A percentile compares a stretch with the other conserved stretches of the same genome.
Conservation (phyloP, 345 rosid genomes). For the Raphanus sativus region DNA sequence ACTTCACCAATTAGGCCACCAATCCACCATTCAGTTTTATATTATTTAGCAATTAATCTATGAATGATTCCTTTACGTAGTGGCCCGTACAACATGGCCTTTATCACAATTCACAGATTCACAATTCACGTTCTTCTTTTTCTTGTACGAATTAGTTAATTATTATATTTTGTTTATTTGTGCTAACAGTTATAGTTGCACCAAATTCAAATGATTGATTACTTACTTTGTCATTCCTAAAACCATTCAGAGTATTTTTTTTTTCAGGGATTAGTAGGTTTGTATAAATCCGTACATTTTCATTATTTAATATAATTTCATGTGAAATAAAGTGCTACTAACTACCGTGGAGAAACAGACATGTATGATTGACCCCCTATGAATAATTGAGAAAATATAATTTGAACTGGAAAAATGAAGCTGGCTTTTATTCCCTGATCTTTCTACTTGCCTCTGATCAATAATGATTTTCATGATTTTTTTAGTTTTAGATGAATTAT, state of each 20-base stretch:
- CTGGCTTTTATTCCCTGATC: conserved; percentile 32
- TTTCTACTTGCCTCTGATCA: conserved; percentile 31
- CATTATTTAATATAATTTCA: background rate
- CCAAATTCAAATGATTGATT: conserved; percentile 19
- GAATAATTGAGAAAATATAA: conserved; percentile 28
- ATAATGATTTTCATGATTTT: conserved; percentile 28
- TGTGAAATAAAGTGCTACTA: conserved; percentile 20
- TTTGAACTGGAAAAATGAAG: background rate
- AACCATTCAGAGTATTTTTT: background rate
- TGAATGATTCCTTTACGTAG: conserved; percentile 28
- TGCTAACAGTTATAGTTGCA: background rate
- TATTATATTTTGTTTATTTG: background rate
- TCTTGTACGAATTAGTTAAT: background rate
- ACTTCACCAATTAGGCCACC: conserved; percentile 15
- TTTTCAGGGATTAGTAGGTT: conserved; percentile 1
- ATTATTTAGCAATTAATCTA: conserved; percentile 5
- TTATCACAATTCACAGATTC: conserved; percentile 8
- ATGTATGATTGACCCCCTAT: background rate
- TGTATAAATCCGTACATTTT: conserved; percentile 26
- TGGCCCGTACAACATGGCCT: conserved; percentile 37
- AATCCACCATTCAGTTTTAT: conserved; percentile 10
- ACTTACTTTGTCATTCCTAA: background rate
- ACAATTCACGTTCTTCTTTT: conserved; percentile 20
- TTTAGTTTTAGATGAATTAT: conserved; percentile 19
- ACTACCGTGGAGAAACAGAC: conserved; percentile 30